Percentiles rank a stretch among this genome's conserved stretches.
Evolutionary conservation across 768 basidiomycete genomes (phyloP).

Genomic region (Lentinula sp.): DNA sequence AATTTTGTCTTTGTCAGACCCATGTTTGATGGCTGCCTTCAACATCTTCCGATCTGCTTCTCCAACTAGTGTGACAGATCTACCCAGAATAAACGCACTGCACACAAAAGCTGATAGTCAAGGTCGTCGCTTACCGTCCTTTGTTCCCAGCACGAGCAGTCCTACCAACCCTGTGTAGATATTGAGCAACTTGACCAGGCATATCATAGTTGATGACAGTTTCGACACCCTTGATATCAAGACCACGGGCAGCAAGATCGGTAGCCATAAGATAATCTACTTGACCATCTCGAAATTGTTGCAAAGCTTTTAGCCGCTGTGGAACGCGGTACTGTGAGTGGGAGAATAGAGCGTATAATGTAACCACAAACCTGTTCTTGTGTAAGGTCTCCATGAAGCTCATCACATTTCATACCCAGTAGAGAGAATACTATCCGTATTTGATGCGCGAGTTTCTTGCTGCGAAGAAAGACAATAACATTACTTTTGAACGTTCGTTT

Average conservation of each 20-base stretch:
- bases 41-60: constrained; percentile 96
- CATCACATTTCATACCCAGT: constrained; percentile 83
- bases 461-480: constrained; percentile 91
- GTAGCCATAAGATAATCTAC: constrained; percentile 96
- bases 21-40: constrained; percentile 91
- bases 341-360: neutral
- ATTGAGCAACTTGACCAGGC: constrained; percentile 89
- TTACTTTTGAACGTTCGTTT: constrained; percentile 79
- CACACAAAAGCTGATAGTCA: neutral
- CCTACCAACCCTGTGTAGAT: constrained; percentile 94
- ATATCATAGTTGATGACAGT: constrained; percentile 99
- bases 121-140: constrained; percentile 63
- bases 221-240: constrained; percentile 97
- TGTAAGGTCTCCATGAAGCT: constrained; percentile 91
- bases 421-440: constrained; percentile 91
- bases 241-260: constrained; percentile 89
- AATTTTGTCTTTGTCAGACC: constrained; percentile 70
- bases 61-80: constrained; percentile 92
- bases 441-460: constrained; percentile 96
- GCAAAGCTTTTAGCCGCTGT: constrained; percentile 81
- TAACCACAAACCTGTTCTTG: constrained; percentile 77
- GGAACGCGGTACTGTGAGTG: neutral
- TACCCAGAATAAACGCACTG: constrained; percentile 18
- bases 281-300: constrained; percentile 78
- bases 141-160: constrained; percentile 93